Base-by-base conservation (phyloP, 306 rosid genomes). In the Urtica urens region DNA sequence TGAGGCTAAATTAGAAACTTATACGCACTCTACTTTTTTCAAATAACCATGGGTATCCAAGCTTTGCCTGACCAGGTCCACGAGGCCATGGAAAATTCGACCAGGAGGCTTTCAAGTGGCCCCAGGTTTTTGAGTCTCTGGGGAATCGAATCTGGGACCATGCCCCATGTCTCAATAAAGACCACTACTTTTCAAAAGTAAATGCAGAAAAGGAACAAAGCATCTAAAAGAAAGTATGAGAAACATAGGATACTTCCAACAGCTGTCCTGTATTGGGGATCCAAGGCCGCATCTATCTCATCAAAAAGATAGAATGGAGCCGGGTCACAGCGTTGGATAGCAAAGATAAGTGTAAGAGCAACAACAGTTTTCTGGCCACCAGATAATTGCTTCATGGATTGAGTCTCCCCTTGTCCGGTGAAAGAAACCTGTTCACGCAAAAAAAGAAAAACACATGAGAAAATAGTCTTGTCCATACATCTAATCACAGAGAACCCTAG, bases 291-390 rank as follows among this genome's bases (percentile, higher is more conserved):
- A 60, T 90, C 99, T 30, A 85, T 90, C 76, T 90, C 99, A 58
- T 90, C 99, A 53, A 90, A 90, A 40, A 90, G 87, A 72, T 90
- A 90, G 70, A 90, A 90, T 12, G 99, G 99, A 20, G 99, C 99
- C 14, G 95, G 99, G 77, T 90, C 99, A 60, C 99, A 90, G 81
- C 92, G 83, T 72, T 90, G 99, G 51, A 90, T 85, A 53, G 99
- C 99, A 60, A 90, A 90, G 65, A 90, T 90, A 49, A 90, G 99
- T 3, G 99, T 79, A 46, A 90, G 80, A 49, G 99, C 99, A 54
- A 90, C 99, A 50, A 85, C 99, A 71, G 99, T 90, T 73, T 90
- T 90, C 67, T 90, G 94, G 50, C 99, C 99, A 53, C 99, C 95
- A 22, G 99, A 90, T 68, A 90, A 73, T 63, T 90, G 95, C 79